A percentile compares a stretch with the other conserved stretches of the same genome.
Conservation (phyloP, 2,329 filamentous ascomycete genomes). For the Tolypocladium paradoxum region DNA sequence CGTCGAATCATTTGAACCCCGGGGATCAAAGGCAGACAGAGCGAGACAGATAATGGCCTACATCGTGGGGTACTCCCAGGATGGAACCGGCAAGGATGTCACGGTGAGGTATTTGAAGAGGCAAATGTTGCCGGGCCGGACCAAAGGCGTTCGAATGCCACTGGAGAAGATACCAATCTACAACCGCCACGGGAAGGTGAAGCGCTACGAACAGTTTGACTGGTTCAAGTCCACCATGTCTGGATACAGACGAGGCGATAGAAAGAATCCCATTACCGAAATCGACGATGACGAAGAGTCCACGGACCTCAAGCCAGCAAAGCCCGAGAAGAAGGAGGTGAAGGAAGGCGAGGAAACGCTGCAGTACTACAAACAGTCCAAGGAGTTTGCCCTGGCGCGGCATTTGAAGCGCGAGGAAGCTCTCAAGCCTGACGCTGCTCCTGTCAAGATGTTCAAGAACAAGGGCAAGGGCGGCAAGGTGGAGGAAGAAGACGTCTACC, state of each 20-base stretch:
- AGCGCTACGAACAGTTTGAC: conserved; percentile 66
- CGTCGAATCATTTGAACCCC: conserved; percentile 66
- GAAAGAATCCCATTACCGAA: conserved; percentile 47
- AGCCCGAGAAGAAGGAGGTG: conserved; percentile 61
- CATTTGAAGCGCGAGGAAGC: conserved; percentile 91
- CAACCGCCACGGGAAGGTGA: conserved; percentile 66
- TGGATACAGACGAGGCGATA: conserved; percentile 48
- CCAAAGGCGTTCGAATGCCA: conserved; percentile 72
- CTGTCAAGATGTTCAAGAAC: conserved; percentile 64
- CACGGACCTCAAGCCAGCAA: conserved; percentile 62
- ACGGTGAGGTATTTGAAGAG: conserved; percentile 83
- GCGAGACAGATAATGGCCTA: conserved; percentile 87
- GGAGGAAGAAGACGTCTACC: conserved; percentile 71
- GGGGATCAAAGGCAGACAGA: conserved; percentile 73
- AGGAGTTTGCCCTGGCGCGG: conserved; percentile 74
- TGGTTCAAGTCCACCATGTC: conserved; percentile 81
- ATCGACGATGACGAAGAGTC: conserved; percentile 71
- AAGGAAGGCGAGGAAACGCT: conserved; percentile 72
- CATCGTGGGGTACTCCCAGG: conserved; percentile 68
- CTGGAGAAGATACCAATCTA: conserved; percentile 73
- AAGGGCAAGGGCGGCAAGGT: conserved; percentile 63
- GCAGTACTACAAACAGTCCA: conserved; percentile 77
- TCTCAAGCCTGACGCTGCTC: conserved; percentile 54
- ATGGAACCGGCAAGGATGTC: conserved; percentile 89
- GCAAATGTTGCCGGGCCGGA: conserved; percentile 74